A percentile compares a stretch with the other conserved stretches of the same genome.
Conservation (phyloP, 2,329 filamentous ascomycete genomes). For the Exutisphaerella laricina region DNA sequence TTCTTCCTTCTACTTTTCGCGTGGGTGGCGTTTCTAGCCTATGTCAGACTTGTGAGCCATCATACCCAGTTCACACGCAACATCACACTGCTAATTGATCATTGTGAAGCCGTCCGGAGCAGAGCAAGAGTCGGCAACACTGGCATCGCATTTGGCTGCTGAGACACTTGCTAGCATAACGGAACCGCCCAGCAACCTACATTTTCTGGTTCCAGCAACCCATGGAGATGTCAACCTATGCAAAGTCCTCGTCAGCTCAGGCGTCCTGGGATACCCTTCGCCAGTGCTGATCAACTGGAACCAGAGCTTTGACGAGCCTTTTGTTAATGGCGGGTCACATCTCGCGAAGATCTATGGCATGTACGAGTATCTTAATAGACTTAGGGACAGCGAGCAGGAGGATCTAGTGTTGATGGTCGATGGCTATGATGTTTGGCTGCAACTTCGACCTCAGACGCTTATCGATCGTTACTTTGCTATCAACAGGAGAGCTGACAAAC, state of each 20-base stretch:
- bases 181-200: constrained; percentile 18
- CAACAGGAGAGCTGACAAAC: constrained; percentile 38
- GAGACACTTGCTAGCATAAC: constrained; percentile 3
- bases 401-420: constrained; percentile 62
- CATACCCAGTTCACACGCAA: neutral
- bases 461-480: constrained; percentile 43
- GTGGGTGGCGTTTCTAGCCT: neutral
- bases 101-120: neutral
- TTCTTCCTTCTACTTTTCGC: constrained; percentile 4
- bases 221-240: constrained; percentile 24
- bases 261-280: constrained; percentile 24
- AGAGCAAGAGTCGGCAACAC: neutral
- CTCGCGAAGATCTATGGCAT: constrained; percentile 27
- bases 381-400: constrained; percentile 21
- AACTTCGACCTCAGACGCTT: constrained; percentile 58
- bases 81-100: neutral
- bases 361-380: constrained; percentile 20
- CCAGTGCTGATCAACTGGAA: constrained; percentile 26
- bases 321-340: constrained; percentile 31
- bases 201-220: constrained; percentile 25
- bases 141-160: neutral
- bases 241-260: constrained; percentile 24
- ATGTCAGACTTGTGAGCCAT: constrained; percentile 1
- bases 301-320: constrained; percentile 13
- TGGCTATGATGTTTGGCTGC: constrained; percentile 59